Evolutionary conservation across 495 filamentous ascomycete species (phyloP).

Genomic region (Xylaria venustula): DNA sequence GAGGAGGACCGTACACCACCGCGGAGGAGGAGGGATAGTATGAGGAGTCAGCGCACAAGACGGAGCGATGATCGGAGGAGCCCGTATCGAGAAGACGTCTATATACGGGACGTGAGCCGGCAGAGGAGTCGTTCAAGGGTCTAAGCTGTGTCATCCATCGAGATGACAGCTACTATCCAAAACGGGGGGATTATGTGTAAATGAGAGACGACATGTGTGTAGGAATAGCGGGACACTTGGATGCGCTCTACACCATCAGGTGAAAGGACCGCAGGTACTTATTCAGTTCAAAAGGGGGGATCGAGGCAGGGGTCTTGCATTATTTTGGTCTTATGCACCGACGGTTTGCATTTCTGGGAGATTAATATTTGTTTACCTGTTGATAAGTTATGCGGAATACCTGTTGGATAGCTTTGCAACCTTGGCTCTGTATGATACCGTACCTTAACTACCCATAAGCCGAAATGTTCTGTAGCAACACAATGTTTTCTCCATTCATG

Average conservation of each 20-base stretch:
- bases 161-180: not conserved
- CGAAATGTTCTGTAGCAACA: too few relatives aligned
- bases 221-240: not conserved
- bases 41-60: constrained; percentile 25
- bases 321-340: not conserved
- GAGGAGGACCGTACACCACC: constrained; percentile 41
- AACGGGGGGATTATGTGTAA: not conserved
- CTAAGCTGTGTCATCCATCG: constrained; percentile 7
- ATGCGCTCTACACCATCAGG: not conserved
- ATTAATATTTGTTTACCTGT: not conserved
- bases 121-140: constrained; percentile 24
- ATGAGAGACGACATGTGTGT: not conserved
- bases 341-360: not conserved
- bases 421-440: not conserved
- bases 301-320: not conserved
- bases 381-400: not conserved
- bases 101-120: constrained; percentile 32
- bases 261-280: not conserved
- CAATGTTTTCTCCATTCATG: too few relatives aligned
- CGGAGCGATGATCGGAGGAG: constrained; percentile 34
- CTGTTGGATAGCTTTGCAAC: not conserved
- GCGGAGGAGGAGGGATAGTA: constrained; percentile 27
- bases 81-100: constrained; percentile 31
- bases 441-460: too few relatives aligned
- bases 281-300: too few relatives aligned